Base-by-base conservation (phyloP, 495 filamentous ascomycete genomes). In the Podospora pseudopauciseta region DNA sequence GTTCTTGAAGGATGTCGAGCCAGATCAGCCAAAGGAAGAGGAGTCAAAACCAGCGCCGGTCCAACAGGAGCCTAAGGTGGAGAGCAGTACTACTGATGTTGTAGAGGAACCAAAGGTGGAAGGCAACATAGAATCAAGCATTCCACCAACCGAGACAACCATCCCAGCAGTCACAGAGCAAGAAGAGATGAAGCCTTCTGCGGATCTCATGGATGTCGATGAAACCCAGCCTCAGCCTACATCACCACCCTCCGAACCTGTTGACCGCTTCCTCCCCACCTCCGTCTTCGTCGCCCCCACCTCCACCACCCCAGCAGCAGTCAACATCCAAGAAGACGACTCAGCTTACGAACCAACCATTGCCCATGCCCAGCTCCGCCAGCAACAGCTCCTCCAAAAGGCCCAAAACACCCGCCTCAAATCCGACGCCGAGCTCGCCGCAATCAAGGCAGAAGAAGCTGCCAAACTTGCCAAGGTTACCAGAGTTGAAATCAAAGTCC, bases 341-440 rank as follows among this genome's bases (percentile, higher is more conserved):
- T 83, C 83, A 20, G 92, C 92, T 70, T 98, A 91, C 76, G 84
- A 90, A 27, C 93, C 94, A 1, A 92, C 90, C 20, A 87, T 97
- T 70, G 91, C 90, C 55, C 92, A 98, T 70, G 91, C 92, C 32
- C 90, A 94, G 72, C 80, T 87, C 13, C 91, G 94, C 71, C 93
- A 98, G 78, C 82, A 86, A 32, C 84, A 88, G 19, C 89, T 98
- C 7, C 82, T 86, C 61, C 76, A 81, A 26, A 79, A 82, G 6
- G 84, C 86, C 27, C 87, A 86, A 30, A 92, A 92, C 75, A 86
- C 85, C 69, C 89, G 90, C 18, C 83, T 93, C 6, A 84, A 83
- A 4, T 91, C 89, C 7, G 90, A 93, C 70, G 83, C 81, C 20
- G 90, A 93, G 71, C 78, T 89, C 61, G 87, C 85, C 34, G 83